A percentile compares a stretch with the other conserved stretches of the same genome.
phyloP scores from a whole-genome alignment of 1,284 basidiomycete genomes.

The Trichosporon inkin region DNA sequence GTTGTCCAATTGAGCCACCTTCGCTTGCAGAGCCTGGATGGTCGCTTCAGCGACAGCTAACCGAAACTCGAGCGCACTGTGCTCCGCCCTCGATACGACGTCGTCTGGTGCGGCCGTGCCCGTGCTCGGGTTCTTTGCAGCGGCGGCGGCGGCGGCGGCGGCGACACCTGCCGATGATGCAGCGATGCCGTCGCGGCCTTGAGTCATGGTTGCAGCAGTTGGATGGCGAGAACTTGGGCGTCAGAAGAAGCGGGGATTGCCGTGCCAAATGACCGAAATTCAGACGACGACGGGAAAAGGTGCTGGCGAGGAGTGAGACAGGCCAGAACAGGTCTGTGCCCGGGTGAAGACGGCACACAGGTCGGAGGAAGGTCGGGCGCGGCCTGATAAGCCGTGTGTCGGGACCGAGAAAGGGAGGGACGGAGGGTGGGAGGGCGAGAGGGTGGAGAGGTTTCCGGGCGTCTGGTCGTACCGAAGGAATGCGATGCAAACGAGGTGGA shows the following conservation, averaged over 20 bases:
- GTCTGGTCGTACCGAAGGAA: no score
- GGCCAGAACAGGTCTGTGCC: no score
- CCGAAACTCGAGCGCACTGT: conserved; percentile 34
- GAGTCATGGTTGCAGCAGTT: neutral
- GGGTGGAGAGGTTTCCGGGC: no score
- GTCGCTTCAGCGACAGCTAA: conserved; percentile 37
- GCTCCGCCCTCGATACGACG: conserved; percentile 12
- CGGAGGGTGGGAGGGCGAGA: no score
- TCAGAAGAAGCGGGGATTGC: neutral
- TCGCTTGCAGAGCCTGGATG: conserved; percentile 33
- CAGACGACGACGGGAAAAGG: no score
- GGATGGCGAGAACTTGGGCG: neutral
- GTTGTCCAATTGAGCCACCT: conserved; percentile 34
- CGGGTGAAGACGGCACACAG: neutral
- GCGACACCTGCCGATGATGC: neutral
- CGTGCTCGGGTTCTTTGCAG: no score
- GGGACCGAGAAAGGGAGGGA: neutral
- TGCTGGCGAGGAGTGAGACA: neutral
- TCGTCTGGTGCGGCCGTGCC: neutral
- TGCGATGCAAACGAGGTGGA: no score
- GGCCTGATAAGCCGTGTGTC: neutral
- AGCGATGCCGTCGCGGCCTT: neutral
- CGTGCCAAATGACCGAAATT: no score
- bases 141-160: neutral
- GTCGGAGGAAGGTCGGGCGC: neutral